A percentile compares a stretch with the other conserved stretches of the same genome.
These are phyloP conservation scores for Cutaneotrichosporon cyanovorans DNA, from an alignment of 1,284 basidiomycete species.

Conservation along the genomic window DNA sequence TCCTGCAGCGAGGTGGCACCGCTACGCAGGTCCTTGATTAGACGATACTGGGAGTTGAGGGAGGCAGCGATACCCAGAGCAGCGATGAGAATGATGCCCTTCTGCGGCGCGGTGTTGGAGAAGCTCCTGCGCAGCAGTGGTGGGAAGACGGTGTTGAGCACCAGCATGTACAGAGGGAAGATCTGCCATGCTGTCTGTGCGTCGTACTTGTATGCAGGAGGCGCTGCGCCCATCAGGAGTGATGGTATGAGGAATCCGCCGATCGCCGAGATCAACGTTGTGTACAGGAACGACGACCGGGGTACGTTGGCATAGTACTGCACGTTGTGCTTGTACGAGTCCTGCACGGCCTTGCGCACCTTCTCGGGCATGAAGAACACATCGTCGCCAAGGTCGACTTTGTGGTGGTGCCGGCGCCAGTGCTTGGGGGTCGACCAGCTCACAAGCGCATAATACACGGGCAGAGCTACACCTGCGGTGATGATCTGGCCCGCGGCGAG, in stretches of 20 bases:
- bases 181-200: conserved; percentile 9
- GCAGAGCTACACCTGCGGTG: conserved; percentile 9
- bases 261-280: conserved; percentile 7
- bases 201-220: conserved; percentile 1
- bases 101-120: conserved; percentile 1
- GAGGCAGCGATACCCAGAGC: conserved; percentile 3
- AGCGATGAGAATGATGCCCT: conserved; percentile 12
- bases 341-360: not conserved
- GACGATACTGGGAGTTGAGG: not conserved
- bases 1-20: not conserved
- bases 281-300: conserved; percentile 9
- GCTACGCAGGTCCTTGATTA: not conserved
- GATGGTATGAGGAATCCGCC: conserved; percentile 8
- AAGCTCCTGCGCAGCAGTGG: conserved; percentile 6
- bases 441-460: conserved; percentile 10
- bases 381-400: conserved; percentile 10
- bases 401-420: conserved; percentile 9
- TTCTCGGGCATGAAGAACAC: conserved; percentile 3
- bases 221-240: not conserved
- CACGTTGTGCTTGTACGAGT: conserved; percentile 5
- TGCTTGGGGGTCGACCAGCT: conserved; percentile 5
- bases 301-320: conserved; percentile 14
- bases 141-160: conserved; percentile 11
- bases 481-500: conserved; percentile 9
- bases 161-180: conserved; percentile 12